Evolutionary conservation across 169 alveolate species (phyloP).

Genomic region (Fabrea salina): DNA sequence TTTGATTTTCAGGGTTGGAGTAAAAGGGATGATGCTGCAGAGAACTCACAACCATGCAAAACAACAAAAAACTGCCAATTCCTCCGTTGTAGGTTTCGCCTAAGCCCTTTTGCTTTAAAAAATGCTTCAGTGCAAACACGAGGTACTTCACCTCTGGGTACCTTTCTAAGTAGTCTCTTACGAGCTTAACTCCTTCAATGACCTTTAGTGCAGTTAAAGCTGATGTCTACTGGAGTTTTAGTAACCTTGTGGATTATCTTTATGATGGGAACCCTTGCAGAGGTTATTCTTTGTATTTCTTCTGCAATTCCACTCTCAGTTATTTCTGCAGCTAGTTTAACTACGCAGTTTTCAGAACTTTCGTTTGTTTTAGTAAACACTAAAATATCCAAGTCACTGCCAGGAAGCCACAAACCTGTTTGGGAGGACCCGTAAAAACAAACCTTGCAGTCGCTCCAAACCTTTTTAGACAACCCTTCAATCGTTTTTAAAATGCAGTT

Average conservation of each 20-base stretch:
- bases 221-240: conserved; percentile 32
- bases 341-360: neutral
- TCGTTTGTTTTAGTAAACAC: neutral
- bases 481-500: neutral
- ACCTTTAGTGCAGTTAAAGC: conserved; percentile 67
- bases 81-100: conserved; percentile 27
- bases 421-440: conserved; percentile 56
- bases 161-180: conserved; percentile 47
- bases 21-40: conserved; percentile 5
- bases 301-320: neutral
- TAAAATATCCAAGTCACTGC: conserved; percentile 53
- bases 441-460: conserved; percentile 31
- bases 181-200: conserved; percentile 69
- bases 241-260: neutral
- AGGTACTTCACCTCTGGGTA: conserved; percentile 6
- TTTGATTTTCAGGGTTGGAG: neutral
- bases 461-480: neutral
- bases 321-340: neutral
- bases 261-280: conserved; percentile 19
- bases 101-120: neutral
- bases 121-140: conserved; percentile 14
- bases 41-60: conserved; percentile 27
- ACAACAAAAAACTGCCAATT: conserved; percentile 20
- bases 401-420: conserved; percentile 55
- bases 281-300: neutral